Base-by-base conservation (phyloP, 441 rosid genomes). In the Euphorbia celastroides region DNA sequence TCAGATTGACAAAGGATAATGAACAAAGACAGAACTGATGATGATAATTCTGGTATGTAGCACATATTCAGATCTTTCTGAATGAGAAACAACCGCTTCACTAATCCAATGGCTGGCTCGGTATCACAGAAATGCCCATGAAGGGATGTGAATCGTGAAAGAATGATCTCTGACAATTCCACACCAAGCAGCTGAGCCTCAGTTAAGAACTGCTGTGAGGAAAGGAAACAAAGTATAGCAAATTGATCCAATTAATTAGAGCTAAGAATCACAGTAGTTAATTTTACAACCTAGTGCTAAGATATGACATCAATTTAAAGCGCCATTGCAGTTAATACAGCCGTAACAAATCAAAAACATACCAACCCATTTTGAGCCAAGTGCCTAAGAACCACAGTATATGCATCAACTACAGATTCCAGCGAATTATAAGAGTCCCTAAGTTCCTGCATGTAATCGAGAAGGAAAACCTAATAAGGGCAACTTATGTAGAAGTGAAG, bases 31-130 rank as follows among this genome's bases (percentile, higher is more conserved):
- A 83, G 80, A 56, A 80, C 58, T 66, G 75, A 79, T 63, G 91
- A 72, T 23, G 87, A 84, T 42, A 87, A 67, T 72, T 85, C 88
- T 57, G 66, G 82, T 46, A 72, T 68, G 77, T 82, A 87, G 51
- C 64, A 71, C 78, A 93, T 77, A 60, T 78, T 76, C 60, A 88
- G 85, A 77, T 87, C 93, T 76, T 78, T 83, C 72, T 88, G 96
- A 69, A 78, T 77, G 70, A 75, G 74, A 77, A 88, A 71, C 71
- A 90, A 72, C 67, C 78, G 87, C 78, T 82, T 86, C 75, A 78
- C 75, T 41, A 84, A 71, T 72, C 83, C 93, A 25, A 88, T 68
- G 57, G 86, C 70, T 56, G 78, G 74, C 74, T 86, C 90, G 57
- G 50, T 65, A 54, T 79, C 78, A 23, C 66, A 73, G 62, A 80